A percentile compares a stretch with the other conserved stretches of the same genome.
These are phyloP conservation scores for Aciculosporium take DNA, from an alignment of 2,329 filamentous ascomycete genomes.

Conservation along the genomic window DNA sequence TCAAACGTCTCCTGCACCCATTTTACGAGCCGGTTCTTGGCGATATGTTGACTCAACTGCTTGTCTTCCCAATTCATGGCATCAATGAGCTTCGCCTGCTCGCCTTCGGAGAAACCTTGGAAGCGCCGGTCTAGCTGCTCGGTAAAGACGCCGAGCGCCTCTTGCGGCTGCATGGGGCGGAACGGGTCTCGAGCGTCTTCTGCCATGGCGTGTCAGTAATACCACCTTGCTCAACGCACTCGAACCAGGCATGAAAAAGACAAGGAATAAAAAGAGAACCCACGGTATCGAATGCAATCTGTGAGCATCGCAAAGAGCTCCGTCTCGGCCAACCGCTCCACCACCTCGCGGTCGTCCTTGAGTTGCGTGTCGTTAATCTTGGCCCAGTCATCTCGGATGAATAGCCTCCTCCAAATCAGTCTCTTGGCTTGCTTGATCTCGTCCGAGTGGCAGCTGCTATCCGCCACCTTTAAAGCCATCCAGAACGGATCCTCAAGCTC, in stretches of 20 bases:
- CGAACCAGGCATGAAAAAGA: too few relatives aligned
- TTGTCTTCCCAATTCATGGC: slow-evolving; percentile 63
- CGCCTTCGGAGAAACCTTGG: slow-evolving; percentile 43
- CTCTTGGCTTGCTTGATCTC: slow-evolving; percentile 44
- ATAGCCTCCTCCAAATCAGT: slow-evolving; percentile 76
- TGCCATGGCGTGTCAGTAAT: slow-evolving; percentile 18
- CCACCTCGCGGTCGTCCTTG: slow-evolving; percentile 55
- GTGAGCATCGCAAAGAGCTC: slow-evolving; percentile 53
- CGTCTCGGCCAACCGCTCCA: slow-evolving; percentile 48
- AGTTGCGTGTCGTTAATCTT: slow-evolving; percentile 62
- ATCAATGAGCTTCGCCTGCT: slow-evolving; percentile 51
- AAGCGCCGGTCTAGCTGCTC: slow-evolving; percentile 48
- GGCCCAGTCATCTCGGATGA: slow-evolving; percentile 74
- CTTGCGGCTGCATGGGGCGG: slow-evolving; percentile 34
- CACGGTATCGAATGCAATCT: slow-evolving; percentile 51
- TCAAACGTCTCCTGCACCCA: slow-evolving; percentile 40
- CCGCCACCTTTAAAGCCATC: slow-evolving; percentile 51
- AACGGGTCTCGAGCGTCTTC: slow-evolving; percentile 29
- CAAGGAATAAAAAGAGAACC: slow-evolving; percentile 17
- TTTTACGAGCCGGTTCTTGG: slow-evolving; percentile 52
- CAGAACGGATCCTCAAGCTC: slow-evolving; percentile 58
- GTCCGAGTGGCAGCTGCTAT: slow-evolving; percentile 38
- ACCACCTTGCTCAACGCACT: not conserved
- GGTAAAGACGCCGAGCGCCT: slow-evolving; percentile 45
- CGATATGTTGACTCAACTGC: slow-evolving; percentile 47